Base-by-base conservation (phyloP, 2,329 filamentous ascomycete species). In the Beauveria bassiana region DNA sequence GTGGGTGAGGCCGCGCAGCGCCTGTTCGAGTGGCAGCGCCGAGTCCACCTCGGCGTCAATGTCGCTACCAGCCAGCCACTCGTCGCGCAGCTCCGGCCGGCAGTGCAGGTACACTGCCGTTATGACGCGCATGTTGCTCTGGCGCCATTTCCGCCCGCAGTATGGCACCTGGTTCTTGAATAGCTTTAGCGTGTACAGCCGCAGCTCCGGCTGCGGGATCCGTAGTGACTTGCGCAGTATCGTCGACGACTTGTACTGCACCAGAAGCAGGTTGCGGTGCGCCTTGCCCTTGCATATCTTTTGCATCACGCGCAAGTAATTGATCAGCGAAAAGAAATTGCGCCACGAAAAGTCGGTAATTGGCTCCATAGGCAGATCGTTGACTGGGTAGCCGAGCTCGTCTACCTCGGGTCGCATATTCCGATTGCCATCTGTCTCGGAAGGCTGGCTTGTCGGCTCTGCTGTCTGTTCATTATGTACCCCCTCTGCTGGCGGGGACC, bases 81-180 rank as follows among this genome's bases (percentile, higher is more conserved):
- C 95, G 70, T 99, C 95, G 34, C 93, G 84, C 51, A 99, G 81
- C 73, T 98, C 93, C 0, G 93, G 93, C 8, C 92, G 84, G 70
- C 93, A 96, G 75, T 96, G 91, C 54, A 99, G 80, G 74, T 97
- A 99, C 1, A 99, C 91, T 3, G 93, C 92, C 0, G 95, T 99
- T 71, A 99, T 99, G 70, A 98, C 93, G 61, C 93, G 90, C 95
- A 99, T 99, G 74, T 99, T 98, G 68, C 87, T 87, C 77, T 98
- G 95, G 16, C 95, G 87, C 95, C 95, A 99, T 77, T 99, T 99
- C 49, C 95, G 88, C 24, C 95, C 93, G 74, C 93, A 98, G 79
- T 96, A 99, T 1, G 95, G 95, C 5, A 99, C 95, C 74, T 99
- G 95, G 64, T 92, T 95, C 75, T 99, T 99, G 86, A 98, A 98